Conservation (phyloP, 176 grass and related monocot species). For the Rhynchospora tenuis region DNA sequence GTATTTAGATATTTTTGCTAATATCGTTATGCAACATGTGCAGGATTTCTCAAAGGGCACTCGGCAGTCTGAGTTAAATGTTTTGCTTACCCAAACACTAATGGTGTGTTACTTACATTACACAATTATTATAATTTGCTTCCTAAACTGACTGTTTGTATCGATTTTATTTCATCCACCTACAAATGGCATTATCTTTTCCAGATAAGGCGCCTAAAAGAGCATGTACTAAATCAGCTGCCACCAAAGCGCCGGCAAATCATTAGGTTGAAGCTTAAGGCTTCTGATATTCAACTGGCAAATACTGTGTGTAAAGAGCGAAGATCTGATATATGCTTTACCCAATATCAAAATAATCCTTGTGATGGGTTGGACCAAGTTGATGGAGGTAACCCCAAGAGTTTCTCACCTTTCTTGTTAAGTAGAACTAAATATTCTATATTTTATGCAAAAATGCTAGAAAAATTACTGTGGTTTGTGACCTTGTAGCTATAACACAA, state of each 20-base stretch:
- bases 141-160: background rate
- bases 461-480: background rate
- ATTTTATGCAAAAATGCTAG: background rate
- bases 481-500: background rate
- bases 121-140: constrained; percentile 1
- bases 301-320: constrained; percentile 23
- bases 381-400: constrained; percentile 14
- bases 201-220: constrained; percentile 88
- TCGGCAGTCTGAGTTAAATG: constrained; percentile 77
- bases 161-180: constrained; percentile 3
- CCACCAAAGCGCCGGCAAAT: constrained; percentile 89
- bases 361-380: background rate
- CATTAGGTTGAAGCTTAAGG: constrained; percentile 65
- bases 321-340: constrained; percentile 13
- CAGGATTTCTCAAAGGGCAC: constrained; percentile 91
- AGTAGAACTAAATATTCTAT: background rate
- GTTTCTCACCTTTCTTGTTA: background rate
- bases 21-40: constrained; percentile 19
- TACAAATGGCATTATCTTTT: constrained; percentile 16
- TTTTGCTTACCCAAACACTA: constrained; percentile 80
- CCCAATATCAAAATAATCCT: constrained; percentile 13
- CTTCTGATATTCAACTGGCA: constrained; percentile 50
- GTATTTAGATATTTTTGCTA: constrained; percentile 15
- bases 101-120: constrained; percentile 66
- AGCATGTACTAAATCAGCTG: constrained; percentile 75